Conservation (phyloP, 2,329 filamentous ascomycete species). For the Cercospora sesami region DNA sequence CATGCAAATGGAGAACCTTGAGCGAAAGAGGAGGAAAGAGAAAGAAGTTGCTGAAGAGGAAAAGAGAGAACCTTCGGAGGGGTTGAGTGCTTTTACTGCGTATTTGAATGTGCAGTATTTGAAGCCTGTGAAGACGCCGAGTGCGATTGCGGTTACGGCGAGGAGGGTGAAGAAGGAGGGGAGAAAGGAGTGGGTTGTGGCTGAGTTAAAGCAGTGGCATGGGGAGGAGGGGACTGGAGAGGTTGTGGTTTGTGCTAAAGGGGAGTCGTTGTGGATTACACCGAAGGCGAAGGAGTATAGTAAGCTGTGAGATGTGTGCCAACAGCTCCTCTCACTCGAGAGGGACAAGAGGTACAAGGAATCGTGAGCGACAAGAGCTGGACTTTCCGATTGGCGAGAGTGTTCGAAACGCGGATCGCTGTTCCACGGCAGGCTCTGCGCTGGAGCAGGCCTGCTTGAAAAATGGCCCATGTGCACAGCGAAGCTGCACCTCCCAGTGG, state of each 20-base stretch:
- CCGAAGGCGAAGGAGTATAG: conserved; percentile 26
- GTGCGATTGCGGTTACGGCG: conserved; percentile 51
- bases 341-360: too few relatives aligned
- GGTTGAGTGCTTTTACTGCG: conserved; percentile 48
- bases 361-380: neutral
- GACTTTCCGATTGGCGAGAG: neutral
- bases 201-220: conserved; percentile 44
- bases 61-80: conserved; percentile 30
- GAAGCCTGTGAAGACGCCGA: conserved; percentile 54
- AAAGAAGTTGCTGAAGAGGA: conserved; percentile 20
- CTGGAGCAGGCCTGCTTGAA: neutral
- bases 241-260: conserved; percentile 52
- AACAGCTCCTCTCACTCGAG: neutral
- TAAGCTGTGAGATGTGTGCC: conserved; percentile 8
- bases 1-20: conserved; percentile 49
- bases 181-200: conserved; percentile 56
- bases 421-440: neutral
- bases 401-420: neutral
- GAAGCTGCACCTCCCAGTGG: too few relatives aligned
- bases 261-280: conserved; percentile 55
- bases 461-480: too few relatives aligned
- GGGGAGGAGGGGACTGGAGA: conserved; percentile 42
- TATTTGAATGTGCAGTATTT: conserved; percentile 59
- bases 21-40: conserved; percentile 19
- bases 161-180: conserved; percentile 49